Evolutionary conservation across 129 eudicot species (phyloP).

Genomic region (Lactuca sativa): DNA sequence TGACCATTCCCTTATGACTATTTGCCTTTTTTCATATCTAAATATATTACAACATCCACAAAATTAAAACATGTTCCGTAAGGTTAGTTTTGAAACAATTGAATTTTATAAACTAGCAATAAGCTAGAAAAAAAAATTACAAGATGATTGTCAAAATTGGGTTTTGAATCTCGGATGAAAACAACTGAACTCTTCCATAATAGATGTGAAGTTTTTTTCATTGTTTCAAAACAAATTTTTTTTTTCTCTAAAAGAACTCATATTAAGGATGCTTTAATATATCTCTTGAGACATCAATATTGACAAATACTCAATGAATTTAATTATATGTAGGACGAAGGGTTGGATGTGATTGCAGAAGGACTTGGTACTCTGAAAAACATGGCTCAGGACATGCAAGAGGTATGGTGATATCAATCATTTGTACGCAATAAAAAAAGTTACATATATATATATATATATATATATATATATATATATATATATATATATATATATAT

Average conservation of each 20-base stretch:
- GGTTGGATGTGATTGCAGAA: slow-evolving; percentile 70
- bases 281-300: too few species aligned
- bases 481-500: neutral
- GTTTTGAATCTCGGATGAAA: too few species aligned
- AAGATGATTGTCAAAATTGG: too few species aligned
- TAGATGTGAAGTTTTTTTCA: too few species aligned
- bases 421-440: neutral
- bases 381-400: slow-evolving; percentile 63
- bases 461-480: neutral
- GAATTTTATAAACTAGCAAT: too few species aligned
- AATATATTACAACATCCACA: neutral
- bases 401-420: slow-evolving; percentile 27
- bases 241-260: too few species aligned
- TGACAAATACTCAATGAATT: neutral
- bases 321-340: slow-evolving; percentile 56
- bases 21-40: neutral
- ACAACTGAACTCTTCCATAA: too few species aligned
- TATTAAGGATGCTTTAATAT: too few species aligned
- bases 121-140: too few species aligned
- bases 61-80: neutral
- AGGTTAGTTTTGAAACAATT: too few species aligned
- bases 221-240: too few species aligned
- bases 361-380: slow-evolving; percentile 67
- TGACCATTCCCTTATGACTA: neutral
- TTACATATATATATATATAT: neutral